Percentiles rank a stretch among this genome's conserved stretches.
These are phyloP conservation scores for Coemansia sp. DNA, from an alignment of 192 early-diverging fungal species.

Conservation along the genomic window DNA sequence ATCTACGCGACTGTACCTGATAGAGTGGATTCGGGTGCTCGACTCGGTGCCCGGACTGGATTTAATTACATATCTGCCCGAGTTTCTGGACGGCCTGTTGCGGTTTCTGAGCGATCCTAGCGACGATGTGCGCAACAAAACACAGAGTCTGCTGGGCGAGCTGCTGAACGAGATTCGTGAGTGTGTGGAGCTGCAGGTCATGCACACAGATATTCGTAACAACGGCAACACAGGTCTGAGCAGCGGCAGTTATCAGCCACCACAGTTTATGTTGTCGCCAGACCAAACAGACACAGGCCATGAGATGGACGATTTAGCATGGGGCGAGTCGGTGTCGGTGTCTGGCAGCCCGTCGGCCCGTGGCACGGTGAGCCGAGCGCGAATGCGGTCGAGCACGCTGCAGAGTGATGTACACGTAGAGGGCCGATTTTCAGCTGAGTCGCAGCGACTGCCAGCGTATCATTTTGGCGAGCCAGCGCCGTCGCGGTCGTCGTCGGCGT, in stretches of 20 bases:
- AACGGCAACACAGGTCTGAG: not conserved
- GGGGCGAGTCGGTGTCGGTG: not conserved
- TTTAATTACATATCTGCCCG: slow-evolving; percentile 84
- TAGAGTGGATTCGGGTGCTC: slow-evolving; percentile 91
- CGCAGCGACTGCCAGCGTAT: slow-evolving; percentile 6
- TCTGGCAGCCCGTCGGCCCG: not conserved
- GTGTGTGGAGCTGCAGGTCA: slow-evolving; percentile 45
- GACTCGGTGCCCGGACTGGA: slow-evolving; percentile 95
- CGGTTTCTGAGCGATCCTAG: slow-evolving; percentile 86
- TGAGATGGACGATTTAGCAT: slow-evolving; percentile 9
- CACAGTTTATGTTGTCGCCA: slow-evolving; percentile 1
- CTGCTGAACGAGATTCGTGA: slow-evolving; percentile 85
- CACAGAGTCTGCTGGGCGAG: slow-evolving; percentile 79
- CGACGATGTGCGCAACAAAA: slow-evolving; percentile 83
- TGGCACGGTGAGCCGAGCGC: slow-evolving; percentile 4
- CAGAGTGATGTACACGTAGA: slow-evolving; percentile 40
- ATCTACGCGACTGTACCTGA: slow-evolving; percentile 85
- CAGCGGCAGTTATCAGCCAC: not conserved
- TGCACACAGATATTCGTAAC: not conserved
- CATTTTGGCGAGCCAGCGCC: not conserved
- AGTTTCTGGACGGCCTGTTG: slow-evolving; percentile 91
- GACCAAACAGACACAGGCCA: not conserved
- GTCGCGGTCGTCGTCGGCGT: slow-evolving; percentile 28
- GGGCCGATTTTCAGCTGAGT: slow-evolving; percentile 28
- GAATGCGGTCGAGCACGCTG: slow-evolving; percentile 32